Evolutionary conservation across 2,329 filamentous ascomycete species (phyloP).

Genomic region (Stagonosporopsis tanaceti): DNA sequence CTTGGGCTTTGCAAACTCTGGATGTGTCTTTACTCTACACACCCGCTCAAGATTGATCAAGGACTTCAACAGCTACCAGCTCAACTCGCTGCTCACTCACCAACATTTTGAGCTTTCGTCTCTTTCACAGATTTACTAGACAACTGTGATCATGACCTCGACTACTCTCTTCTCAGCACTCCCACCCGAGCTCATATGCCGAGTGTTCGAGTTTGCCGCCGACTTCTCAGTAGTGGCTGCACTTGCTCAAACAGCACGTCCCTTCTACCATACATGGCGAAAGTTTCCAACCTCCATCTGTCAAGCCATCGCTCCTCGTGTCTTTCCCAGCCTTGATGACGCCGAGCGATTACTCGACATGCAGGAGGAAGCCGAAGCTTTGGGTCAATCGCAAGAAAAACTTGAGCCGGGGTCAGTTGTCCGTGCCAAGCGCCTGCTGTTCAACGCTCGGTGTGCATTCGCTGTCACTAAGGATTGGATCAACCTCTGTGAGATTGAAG

Average conservation of each 20-base stretch:
- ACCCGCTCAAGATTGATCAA: neutral
- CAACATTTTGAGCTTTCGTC: neutral
- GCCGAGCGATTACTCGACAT: neutral
- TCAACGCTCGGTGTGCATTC: slow-evolving; percentile 21
- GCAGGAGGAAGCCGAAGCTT: neutral
- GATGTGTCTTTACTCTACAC: neutral
- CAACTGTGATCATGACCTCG: slow-evolving; percentile 11
- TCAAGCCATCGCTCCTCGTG: slow-evolving; percentile 21
- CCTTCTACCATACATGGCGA: slow-evolving; percentile 26
- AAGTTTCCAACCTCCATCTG: slow-evolving; percentile 23
- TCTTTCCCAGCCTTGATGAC: neutral
- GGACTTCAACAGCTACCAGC: neutral
- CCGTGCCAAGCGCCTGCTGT: slow-evolving; percentile 20
- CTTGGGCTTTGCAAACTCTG: neutral
- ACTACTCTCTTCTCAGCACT: slow-evolving; percentile 19
- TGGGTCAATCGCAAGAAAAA: neutral
- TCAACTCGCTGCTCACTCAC: neutral
- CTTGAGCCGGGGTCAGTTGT: slow-evolving; percentile 9
- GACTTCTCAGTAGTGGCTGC: slow-evolving; percentile 26
- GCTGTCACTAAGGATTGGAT: slow-evolving; percentile 17
- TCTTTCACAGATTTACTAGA: neutral
- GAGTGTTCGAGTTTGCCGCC: slow-evolving; percentile 24
- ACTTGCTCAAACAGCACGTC: slow-evolving; percentile 27
- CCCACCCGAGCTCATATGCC: slow-evolving; percentile 28
- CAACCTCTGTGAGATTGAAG: slow-evolving; percentile 14